Evolutionary conservation across 208 protist genomes (phyloP).

Genomic region (Leishmania aethiopica): DNA sequence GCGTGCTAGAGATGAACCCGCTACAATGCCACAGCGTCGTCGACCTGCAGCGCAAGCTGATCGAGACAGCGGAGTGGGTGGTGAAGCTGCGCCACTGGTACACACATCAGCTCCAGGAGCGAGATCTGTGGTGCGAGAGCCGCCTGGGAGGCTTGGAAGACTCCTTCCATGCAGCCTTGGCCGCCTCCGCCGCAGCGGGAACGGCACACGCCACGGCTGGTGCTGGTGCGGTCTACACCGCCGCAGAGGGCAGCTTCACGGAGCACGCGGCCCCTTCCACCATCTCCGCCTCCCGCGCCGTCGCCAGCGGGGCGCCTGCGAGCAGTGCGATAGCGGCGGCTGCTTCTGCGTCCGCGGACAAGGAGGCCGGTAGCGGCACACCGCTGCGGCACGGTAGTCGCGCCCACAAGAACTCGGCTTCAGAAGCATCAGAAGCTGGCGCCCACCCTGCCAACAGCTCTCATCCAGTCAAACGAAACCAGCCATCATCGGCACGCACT

Average conservation of each 20-base stretch:
- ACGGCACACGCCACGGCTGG: neutral
- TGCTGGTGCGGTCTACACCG: neutral
- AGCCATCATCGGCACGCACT: neutral
- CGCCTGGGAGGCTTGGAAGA: constrained; percentile 47
- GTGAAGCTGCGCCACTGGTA: constrained; percentile 53
- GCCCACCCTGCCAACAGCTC: neutral
- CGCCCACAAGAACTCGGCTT: neutral
- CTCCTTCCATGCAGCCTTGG: neutral
- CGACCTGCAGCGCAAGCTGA: constrained; percentile 54
- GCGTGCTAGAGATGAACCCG: constrained; percentile 61
- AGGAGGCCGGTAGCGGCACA: neutral
- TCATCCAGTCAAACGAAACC: neutral
- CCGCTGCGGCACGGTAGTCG: neutral
- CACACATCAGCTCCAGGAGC: constrained; percentile 53
- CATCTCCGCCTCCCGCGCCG: neutral
- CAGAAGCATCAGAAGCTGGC: neutral
- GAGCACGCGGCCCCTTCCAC: constrained; percentile 4
- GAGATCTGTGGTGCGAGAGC: constrained; percentile 44
- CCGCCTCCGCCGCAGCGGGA: neutral
- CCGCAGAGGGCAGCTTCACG: neutral
- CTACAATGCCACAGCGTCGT: constrained; percentile 53
- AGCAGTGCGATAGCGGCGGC: neutral
- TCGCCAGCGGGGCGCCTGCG: neutral
- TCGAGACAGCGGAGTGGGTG: constrained; percentile 69
- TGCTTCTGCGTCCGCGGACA: neutral